These are phyloP conservation scores for Vigna mungo DNA, from an alignment of 306 rosid genomes.

Conservation along the genomic window DNA sequence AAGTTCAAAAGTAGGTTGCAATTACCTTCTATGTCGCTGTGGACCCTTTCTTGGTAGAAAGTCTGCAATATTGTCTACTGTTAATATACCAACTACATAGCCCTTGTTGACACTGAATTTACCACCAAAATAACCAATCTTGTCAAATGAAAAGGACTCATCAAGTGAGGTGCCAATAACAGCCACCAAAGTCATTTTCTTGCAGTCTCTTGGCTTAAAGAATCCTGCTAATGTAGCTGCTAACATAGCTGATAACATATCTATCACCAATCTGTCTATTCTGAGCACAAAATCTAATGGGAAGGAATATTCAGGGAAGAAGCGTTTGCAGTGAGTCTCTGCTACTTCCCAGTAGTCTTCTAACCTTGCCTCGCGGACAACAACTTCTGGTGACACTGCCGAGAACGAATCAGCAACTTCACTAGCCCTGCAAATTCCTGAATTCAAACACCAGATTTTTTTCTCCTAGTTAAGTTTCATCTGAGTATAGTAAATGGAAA, in stretches of 20 bases:
- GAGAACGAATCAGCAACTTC: conserved; percentile 77
- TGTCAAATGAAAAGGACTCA: conserved; percentile 63
- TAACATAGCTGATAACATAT: conserved; percentile 49
- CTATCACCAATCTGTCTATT: conserved; percentile 66
- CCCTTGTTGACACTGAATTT: conserved; percentile 72
- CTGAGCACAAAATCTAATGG: conserved; percentile 80
- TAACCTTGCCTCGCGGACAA: conserved; percentile 81
- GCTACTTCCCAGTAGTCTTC: conserved; percentile 95
- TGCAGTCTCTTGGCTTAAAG: conserved; percentile 66
- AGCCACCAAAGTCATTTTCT: conserved; percentile 75
- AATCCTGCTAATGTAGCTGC: conserved; percentile 69
- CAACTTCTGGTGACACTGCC: conserved; percentile 64
- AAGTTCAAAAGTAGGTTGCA: background rate
- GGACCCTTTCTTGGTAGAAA: conserved; percentile 82
- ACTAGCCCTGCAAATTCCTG: conserved; percentile 78
- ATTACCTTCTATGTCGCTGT: conserved; percentile 74
- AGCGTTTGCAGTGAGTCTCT: conserved; percentile 91
- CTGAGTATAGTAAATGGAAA: background rate
- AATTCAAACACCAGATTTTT: conserved; percentile 45
- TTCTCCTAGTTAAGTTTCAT: background rate
- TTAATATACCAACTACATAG: conserved; percentile 83
- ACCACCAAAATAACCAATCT: conserved; percentile 62
- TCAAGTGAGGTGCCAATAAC: conserved; percentile 58
- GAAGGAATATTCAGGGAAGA: conserved; percentile 82
- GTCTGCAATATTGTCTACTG: conserved; percentile 81